Conservation (phyloP, 164 flowering plant genomes). For the Sextonia rubra region DNA sequence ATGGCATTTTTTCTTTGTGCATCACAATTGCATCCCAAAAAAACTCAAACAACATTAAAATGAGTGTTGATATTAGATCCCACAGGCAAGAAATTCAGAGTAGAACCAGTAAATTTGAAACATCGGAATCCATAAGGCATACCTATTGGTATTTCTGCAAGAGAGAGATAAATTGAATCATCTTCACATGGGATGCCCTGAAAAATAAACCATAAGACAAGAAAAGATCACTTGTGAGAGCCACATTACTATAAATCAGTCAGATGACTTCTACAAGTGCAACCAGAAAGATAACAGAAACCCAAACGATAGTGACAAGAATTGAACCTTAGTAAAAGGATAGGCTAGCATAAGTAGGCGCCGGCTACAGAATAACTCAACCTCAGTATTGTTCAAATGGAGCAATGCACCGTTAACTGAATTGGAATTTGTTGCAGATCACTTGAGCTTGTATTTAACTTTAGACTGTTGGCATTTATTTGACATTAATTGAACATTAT, state of each 20-base stretch:
- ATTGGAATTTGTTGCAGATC: no score
- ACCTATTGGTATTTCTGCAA: slow-evolving; percentile 95
- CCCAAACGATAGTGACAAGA: neutral
- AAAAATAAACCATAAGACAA: slow-evolving; percentile 18
- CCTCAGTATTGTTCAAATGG: no score
- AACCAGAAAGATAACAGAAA: neutral
- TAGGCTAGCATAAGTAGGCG: neutral
- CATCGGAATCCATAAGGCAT: slow-evolving; percentile 25
- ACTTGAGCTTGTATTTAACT: no score
- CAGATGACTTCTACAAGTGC: neutral
- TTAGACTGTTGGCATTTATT: no score
- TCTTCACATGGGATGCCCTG: slow-evolving; percentile 81
- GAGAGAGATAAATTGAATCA: slow-evolving; percentile 81
- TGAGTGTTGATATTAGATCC: no score
- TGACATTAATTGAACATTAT: no score
- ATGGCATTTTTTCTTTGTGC: no score
- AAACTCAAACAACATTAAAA: no score
- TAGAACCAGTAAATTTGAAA: neutral
- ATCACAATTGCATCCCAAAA: no score
- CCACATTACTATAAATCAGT: neutral
- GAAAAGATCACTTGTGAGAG: neutral
- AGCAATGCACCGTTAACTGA: no score
- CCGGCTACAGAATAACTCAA: no score
- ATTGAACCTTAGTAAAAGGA: neutral
- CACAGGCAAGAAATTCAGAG: no score